Evolutionary conservation across 2,329 filamentous ascomycete species (phyloP).

Genomic region (Pseudocercospora pini-densiflorae): DNA sequence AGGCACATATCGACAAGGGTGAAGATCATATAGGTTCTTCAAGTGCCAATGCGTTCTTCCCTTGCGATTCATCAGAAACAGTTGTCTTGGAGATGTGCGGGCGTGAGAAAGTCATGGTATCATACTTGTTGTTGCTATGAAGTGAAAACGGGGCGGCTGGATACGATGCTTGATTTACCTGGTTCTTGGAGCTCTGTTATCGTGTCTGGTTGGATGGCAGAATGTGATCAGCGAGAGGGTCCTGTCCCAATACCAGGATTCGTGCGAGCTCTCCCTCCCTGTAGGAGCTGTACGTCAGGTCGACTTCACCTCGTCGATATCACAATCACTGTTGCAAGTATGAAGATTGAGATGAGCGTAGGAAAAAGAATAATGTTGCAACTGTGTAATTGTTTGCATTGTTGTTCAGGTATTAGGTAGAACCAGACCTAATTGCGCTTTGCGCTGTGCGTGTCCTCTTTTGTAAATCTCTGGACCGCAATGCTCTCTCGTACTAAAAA

Average conservation of each 20-base stretch:
- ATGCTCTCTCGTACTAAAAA: background rate
- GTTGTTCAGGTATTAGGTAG: background rate
- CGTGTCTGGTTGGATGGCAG: background rate
- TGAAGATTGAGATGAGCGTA: too few species aligned
- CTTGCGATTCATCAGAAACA: constrained; percentile 1
- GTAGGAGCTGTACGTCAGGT: background rate
- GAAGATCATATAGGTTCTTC: background rate
- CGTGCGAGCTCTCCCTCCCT: background rate
- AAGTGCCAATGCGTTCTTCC: background rate
- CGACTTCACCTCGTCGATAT: background rate
- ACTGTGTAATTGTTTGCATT: background rate
- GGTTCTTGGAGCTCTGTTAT: background rate
- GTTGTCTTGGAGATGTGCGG: background rate
- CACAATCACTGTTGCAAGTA: background rate
- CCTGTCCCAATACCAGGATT: background rate
- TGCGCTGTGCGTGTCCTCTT: background rate
- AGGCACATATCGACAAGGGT: constrained; percentile 1
- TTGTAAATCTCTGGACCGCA: background rate
- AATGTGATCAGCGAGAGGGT: background rate
- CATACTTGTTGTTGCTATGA: background rate
- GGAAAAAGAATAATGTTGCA: too few species aligned
- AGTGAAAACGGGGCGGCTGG: background rate
- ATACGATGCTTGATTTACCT: background rate
- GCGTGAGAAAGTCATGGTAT: background rate
- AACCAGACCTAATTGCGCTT: constrained; percentile 1